phyloP scores from a whole-genome alignment of 805 yeast species.

The Lachancea meyersii region DNA sequence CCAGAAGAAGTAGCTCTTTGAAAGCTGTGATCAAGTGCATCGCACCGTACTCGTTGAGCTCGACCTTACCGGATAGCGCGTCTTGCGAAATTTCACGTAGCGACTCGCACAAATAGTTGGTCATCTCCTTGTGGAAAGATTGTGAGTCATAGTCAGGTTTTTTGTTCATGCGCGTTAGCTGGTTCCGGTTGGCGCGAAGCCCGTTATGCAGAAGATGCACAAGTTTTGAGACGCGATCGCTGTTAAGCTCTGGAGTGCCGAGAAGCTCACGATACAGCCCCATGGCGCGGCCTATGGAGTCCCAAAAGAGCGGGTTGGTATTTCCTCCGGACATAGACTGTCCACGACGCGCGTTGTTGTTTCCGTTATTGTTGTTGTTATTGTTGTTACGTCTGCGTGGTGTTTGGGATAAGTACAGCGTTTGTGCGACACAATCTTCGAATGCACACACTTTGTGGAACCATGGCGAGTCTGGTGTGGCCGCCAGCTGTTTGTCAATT shows the following conservation, averaged over 20 bases:
- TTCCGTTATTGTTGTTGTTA: constrained; percentile 13
- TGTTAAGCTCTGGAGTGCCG: constrained; percentile 42
- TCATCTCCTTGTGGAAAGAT: constrained; percentile 50
- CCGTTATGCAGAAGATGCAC: constrained; percentile 51
- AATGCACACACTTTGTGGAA: constrained; percentile 45
- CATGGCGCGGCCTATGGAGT: constrained; percentile 45
- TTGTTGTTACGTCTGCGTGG: constrained; percentile 27
- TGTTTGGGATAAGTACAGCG: constrained; percentile 32
- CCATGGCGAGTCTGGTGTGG: constrained; percentile 40
- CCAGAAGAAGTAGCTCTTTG: constrained; percentile 52
- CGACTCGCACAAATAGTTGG: constrained; percentile 43
- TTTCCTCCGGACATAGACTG: constrained; percentile 34
- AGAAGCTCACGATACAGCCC: constrained; percentile 43
- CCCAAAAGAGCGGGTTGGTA: constrained; percentile 46
- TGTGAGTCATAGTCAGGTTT: constrained; percentile 57
- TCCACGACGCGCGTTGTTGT: neutral
- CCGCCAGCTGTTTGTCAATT: constrained; percentile 15
- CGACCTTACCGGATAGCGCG: constrained; percentile 39
- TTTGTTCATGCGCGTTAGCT: constrained; percentile 48
- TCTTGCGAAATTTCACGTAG: constrained; percentile 48
- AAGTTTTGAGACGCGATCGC: constrained; percentile 42
- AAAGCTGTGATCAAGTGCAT: constrained; percentile 52
- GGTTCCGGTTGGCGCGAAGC: constrained; percentile 48
- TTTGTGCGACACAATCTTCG: constrained; percentile 42
- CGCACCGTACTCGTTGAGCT: constrained; percentile 47